Evolutionary conservation across 495 filamentous ascomycete species (phyloP).

Genomic region (Talaromyces thailandensis): DNA sequence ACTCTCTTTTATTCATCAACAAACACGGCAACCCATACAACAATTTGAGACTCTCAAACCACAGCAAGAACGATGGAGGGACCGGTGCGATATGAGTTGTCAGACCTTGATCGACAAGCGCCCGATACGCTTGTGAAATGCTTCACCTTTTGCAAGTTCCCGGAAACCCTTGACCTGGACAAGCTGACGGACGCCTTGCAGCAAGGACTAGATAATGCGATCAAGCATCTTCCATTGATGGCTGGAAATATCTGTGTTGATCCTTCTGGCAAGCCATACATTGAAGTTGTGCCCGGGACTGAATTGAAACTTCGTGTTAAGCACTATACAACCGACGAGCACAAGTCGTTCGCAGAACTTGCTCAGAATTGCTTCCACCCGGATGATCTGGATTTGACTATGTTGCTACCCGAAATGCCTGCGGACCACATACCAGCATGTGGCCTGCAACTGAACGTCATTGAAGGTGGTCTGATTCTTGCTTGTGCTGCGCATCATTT

Average conservation of each 20-base stretch:
- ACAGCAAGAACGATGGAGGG: background rate
- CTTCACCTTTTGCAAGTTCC: background rate
- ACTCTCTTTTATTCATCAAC: background rate
- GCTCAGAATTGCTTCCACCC: background rate
- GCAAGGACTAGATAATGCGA: background rate
- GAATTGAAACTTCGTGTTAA: background rate
- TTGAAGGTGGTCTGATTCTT: constrained; percentile 17
- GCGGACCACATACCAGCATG: constrained; percentile 6
- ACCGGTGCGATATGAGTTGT: background rate
- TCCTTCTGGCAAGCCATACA: background rate
- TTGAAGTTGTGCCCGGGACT: background rate
- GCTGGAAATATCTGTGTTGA: background rate
- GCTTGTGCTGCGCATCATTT: constrained; percentile 15
- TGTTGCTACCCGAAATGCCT: background rate
- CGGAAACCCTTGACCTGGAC: background rate
- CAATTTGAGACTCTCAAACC: background rate
- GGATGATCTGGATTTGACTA: background rate
- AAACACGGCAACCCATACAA: background rate
- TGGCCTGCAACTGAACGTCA: constrained; percentile 14
- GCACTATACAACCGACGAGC: background rate
- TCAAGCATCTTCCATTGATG: background rate
- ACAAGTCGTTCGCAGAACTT: background rate
- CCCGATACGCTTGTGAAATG: background rate
- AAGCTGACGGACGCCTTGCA: background rate
- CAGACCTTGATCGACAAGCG: background rate